Evolutionary conservation across 371 early-diverging fungal genomes (phyloP).

Genomic region (Smittium mucronatum): DNA sequence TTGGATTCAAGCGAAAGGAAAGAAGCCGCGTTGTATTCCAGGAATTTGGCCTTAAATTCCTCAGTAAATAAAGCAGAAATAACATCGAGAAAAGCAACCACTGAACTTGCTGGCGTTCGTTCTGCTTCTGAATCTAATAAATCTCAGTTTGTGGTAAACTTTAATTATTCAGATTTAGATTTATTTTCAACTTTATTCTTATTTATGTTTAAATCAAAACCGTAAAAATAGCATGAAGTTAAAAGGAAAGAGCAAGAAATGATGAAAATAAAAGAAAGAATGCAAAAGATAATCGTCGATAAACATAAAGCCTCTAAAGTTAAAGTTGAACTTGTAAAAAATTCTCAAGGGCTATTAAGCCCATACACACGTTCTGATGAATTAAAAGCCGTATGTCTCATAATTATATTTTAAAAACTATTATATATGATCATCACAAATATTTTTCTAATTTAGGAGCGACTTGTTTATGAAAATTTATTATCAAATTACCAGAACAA

Average conservation of each 20-base stretch:
- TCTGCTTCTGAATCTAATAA: conserved; percentile 18
- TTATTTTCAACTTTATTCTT: not conserved
- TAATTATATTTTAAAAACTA: no score
- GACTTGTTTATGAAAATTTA: not conserved
- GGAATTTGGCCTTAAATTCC: not conserved
- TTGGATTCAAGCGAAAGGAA: conserved; percentile 1
- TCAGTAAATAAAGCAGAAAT: not conserved
- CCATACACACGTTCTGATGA: not conserved
- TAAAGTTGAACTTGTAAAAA: conserved; percentile 24
- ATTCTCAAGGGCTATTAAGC: conserved; percentile 5
- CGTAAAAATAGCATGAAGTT: conserved; percentile 28
- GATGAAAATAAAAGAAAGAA: conserved; percentile 29
- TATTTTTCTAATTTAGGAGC: not conserved
- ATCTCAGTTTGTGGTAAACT: conserved; percentile 19
- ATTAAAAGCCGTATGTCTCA: not conserved
- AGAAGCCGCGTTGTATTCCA: not conserved
- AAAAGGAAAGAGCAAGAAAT: conserved; percentile 36
- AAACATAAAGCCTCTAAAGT: conserved; percentile 29
- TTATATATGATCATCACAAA: no score
- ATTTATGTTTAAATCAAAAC: not conserved
- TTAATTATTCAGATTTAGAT: not conserved
- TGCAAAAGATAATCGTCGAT: conserved; percentile 35
- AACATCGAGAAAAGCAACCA: conserved; percentile 11
- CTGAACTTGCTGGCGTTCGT: conserved; percentile 19
- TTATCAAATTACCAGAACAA: not conserved